A percentile compares a stretch with the other conserved stretches of the same genome.
These are phyloP conservation scores for Phaeolepiota aurea DNA, from an alignment of 768 basidiomycete genomes.

Conservation along the genomic window DNA sequence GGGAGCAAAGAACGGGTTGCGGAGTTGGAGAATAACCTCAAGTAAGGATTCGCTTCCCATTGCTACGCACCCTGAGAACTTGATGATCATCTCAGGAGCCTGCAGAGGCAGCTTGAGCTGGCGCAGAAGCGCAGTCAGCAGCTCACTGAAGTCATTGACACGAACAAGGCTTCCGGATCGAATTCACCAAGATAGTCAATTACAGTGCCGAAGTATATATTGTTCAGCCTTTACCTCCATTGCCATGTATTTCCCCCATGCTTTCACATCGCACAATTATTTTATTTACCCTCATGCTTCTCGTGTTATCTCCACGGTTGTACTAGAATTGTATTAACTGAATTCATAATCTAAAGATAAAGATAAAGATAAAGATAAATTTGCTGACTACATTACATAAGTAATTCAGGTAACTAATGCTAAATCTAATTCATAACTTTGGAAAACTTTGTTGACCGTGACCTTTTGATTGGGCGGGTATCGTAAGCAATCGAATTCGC, in stretches of 20 bases:
- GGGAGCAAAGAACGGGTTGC: conserved; percentile 81
- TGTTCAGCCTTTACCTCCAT: neutral
- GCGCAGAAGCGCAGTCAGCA: conserved; percentile 69
- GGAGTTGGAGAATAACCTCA: conserved; percentile 66
- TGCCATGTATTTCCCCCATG: neutral
- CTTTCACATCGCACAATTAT: neutral
- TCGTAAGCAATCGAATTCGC: too few species aligned
- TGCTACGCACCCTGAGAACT: conserved; percentile 3
- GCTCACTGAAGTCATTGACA: conserved; percentile 44
- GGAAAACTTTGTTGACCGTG: too few species aligned
- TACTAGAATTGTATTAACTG: neutral
- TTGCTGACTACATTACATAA: too few species aligned
- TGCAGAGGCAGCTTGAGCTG: conserved; percentile 70
- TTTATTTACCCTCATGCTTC: neutral
- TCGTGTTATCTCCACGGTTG: too few species aligned
- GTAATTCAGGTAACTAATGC: too few species aligned
- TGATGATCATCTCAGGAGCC: conserved; percentile 38
- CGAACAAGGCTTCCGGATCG: conserved; percentile 19
- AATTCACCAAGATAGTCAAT: neutral
- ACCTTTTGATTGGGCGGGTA: too few species aligned
- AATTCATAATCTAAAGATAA: neutral
- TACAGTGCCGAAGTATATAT: neutral
- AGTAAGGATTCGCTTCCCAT: conserved; percentile 30
- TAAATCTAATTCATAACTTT: too few species aligned
- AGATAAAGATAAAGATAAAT: neutral